Base-by-base conservation (phyloP, 345 rosid species). In the Capsella bursapastoris region DNA sequence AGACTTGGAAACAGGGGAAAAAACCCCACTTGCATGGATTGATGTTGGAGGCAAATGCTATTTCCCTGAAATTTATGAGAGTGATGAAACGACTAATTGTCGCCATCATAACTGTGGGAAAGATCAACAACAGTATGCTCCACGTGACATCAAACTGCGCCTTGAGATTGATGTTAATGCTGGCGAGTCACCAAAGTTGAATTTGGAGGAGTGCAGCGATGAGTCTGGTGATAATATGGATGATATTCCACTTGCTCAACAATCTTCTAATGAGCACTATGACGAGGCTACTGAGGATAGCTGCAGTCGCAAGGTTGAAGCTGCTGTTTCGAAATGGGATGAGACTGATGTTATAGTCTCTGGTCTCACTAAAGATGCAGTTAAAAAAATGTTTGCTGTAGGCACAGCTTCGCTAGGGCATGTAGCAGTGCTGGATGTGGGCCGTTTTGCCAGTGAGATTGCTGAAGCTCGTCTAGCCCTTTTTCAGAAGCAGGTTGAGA, bases 1-100 rank as follows among this genome's bases (percentile, higher is more conserved):
- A 31, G 89, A 96, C 81, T 40, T 77, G 84, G 86, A 80, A 70
- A 89, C 90, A n/a, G 92, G 94, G 41, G 38, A 51, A 3, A 87
- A 83, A 52, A 83, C 80, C 53, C 88, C 96, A 0, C 84, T 96
- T 77, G 97, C 99, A 41, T 96, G 99, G 99, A 96, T 96, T 80
- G 99, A 96, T 73, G 83, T 86, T 67, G 85, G 81, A 16, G 95
- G 86, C 53, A 62, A 78, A 47, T 89, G 94, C 76, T 96, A 89
- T 72, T 96, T 96, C 71, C 99, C 99, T 0, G 98, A 92, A 74
- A 74, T 76, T 45, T 84, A 83, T 63, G 87, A 77, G 16, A 68
- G 15, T 56, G 78, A 79, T 67, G 91, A 78, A 63, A 59, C 50
- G n/a, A 56, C 64, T 70, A 68, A 69, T 6, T 80, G 78, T 69